Evolutionary conservation across 2,329 filamentous ascomycete species (phyloP).

Genomic region (Colletotrichum lini): DNA sequence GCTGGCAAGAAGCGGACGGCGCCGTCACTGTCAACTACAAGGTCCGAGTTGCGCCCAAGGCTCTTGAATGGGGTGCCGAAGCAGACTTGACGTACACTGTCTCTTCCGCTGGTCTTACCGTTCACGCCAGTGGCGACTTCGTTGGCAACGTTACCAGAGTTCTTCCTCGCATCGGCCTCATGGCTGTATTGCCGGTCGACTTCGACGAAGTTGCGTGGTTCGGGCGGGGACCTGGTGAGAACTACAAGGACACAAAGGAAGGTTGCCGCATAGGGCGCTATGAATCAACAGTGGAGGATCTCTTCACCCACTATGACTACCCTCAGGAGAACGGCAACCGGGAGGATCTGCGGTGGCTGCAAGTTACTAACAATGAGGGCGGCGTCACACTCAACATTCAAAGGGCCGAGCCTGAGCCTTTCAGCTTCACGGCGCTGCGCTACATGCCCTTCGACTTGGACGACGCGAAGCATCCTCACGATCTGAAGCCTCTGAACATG

Average conservation of each 20-base stretch:
- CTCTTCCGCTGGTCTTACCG: conserved; percentile 51
- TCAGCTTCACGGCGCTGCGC: conserved; percentile 59
- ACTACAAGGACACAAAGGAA: conserved; percentile 65
- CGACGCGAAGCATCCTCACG: conserved; percentile 62
- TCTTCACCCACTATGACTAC: conserved; percentile 65
- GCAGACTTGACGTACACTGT: conserved; percentile 58
- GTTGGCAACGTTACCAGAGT: conserved; percentile 56
- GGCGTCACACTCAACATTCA: conserved; percentile 37
- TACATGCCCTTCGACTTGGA: conserved; percentile 57
- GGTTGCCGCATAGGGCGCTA: conserved; percentile 59
- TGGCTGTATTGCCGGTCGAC: conserved; percentile 52
- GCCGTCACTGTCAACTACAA: conserved; percentile 51
- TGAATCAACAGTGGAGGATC: conserved; percentile 52
- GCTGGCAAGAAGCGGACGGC: conserved; percentile 42
- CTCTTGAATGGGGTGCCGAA: conserved; percentile 60
- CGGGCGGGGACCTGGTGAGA: conserved; percentile 66
- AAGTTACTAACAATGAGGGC: conserved; percentile 41
- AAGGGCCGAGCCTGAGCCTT: conserved; percentile 32
- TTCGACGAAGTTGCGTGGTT: conserved; percentile 59
- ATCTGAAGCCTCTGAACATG: conserved; percentile 57
- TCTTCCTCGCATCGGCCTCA: conserved; percentile 65
- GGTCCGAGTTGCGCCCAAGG: conserved; percentile 60
- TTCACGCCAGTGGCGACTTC: conserved; percentile 55
- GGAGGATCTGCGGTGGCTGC: conserved; percentile 63
- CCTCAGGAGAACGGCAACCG: conserved; percentile 69